These are phyloP conservation scores for Zasmidium angulare DNA, from an alignment of 2,329 filamentous ascomycete genomes.

Conservation along the genomic window DNA sequence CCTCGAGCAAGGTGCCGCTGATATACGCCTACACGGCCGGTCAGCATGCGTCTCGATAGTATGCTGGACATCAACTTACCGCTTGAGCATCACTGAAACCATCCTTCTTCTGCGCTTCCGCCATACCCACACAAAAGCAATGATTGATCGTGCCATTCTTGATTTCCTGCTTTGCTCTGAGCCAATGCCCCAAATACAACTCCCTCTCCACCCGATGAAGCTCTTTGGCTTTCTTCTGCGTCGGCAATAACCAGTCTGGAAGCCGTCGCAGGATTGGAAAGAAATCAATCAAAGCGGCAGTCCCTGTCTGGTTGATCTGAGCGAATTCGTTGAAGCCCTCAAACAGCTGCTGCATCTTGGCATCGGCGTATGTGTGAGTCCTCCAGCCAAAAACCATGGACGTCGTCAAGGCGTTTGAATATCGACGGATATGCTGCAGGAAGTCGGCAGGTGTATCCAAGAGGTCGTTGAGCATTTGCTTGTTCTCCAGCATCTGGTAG, in stretches of 20 bases:
- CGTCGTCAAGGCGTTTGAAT: constrained; percentile 51
- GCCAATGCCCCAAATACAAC: constrained; percentile 26
- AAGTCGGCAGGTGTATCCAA: constrained; percentile 46
- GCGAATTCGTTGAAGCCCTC: constrained; percentile 45
- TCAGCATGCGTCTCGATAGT: neutral
- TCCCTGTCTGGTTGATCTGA: constrained; percentile 43
- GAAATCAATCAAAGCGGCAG: constrained; percentile 47
- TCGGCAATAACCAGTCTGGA: constrained; percentile 38
- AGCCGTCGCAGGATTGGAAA: constrained; percentile 48
- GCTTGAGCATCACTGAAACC: constrained; percentile 25
- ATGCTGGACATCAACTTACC: neutral
- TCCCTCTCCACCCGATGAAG: constrained; percentile 22
- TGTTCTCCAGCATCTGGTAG: constrained; percentile 58
- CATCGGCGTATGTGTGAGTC: constrained; percentile 42
- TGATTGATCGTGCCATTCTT: constrained; percentile 22
- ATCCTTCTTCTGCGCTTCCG: constrained; percentile 26
- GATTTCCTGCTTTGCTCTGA: constrained; percentile 22
- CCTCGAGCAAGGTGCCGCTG: constrained; percentile 37
- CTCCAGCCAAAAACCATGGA: constrained; percentile 50
- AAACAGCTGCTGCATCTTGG: constrained; percentile 46
- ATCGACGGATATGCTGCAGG: constrained; percentile 48
- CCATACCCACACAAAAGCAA: constrained; percentile 28
- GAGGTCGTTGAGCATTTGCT: constrained; percentile 53
- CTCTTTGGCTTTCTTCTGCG: constrained; percentile 21
- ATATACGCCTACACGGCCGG: constrained; percentile 31